phyloP scores from a whole-genome alignment of 169 alveolate genomes.

The Plasmodium vinckei region DNA sequence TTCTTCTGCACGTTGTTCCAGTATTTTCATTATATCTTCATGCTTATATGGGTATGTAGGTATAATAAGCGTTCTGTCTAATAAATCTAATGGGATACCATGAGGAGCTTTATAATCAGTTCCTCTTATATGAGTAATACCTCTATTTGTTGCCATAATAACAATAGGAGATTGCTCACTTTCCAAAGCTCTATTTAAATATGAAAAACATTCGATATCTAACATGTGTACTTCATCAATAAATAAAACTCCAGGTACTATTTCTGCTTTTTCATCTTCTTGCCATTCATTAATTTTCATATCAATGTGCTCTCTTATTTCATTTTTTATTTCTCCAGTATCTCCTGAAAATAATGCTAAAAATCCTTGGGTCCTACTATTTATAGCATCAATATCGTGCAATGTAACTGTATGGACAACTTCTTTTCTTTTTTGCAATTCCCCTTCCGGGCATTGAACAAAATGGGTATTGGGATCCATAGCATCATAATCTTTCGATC shows the following conservation, averaged over 20 bases:
- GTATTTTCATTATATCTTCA: slow-evolving; percentile 93
- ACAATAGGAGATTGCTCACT: slow-evolving; percentile 97
- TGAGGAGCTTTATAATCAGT: slow-evolving; percentile 98
- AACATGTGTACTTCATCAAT: slow-evolving; percentile 99
- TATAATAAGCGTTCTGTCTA: slow-evolving; percentile 98
- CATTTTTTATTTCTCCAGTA: slow-evolving; percentile 98
- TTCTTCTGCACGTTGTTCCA: slow-evolving; percentile 96
- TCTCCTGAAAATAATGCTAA: slow-evolving; percentile 99
- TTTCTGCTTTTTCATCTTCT: slow-evolving; percentile 96
- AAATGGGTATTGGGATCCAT: slow-evolving; percentile 94
- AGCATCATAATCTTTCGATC: slow-evolving; percentile 98
- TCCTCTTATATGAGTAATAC: slow-evolving; percentile 97
- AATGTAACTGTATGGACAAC: slow-evolving; percentile 98
- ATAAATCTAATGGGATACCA: slow-evolving; percentile 98
- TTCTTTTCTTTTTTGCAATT: slow-evolving; percentile 98
- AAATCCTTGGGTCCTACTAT: slow-evolving; percentile 97
- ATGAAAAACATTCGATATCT: slow-evolving; percentile 99
- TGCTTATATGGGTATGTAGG: slow-evolving; percentile 96
- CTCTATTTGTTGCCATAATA: slow-evolving; percentile 99
- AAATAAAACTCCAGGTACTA: slow-evolving; percentile 97
- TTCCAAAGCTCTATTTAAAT: slow-evolving; percentile 98
- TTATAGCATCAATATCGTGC: slow-evolving; percentile 99
- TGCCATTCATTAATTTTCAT: slow-evolving; percentile 99
- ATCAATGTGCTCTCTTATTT: slow-evolving; percentile 98
- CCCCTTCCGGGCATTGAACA: slow-evolving; percentile 99